Percentiles rank a stretch among this genome's conserved stretches.
Evolutionary conservation across 1,284 basidiomycete genomes (phyloP).

Genomic region (Phellinidium pouzarii): DNA sequence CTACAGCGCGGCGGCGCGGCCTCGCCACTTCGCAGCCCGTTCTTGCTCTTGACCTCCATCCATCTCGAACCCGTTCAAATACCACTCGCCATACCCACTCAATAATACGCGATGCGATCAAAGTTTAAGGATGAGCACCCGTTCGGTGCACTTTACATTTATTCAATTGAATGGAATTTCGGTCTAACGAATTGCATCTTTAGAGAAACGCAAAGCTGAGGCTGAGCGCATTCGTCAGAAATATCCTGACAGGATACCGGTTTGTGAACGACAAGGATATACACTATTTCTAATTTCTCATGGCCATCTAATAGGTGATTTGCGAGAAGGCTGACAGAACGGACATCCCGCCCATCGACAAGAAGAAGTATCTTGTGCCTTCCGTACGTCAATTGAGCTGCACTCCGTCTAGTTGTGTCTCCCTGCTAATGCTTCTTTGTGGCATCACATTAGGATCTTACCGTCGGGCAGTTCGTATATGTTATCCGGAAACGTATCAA

Average conservation of each 20-base stretch:
- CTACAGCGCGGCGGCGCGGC: background rate
- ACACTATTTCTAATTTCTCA: slow-evolving; percentile 20
- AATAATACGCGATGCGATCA: slow-evolving; percentile 67
- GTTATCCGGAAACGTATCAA: slow-evolving; percentile 99
- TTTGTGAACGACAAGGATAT: slow-evolving; percentile 37
- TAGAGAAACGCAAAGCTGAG: slow-evolving; percentile 98
- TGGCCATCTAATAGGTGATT: slow-evolving; percentile 67
- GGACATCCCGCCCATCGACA: slow-evolving; percentile 99
- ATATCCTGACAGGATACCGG: slow-evolving; percentile 97
- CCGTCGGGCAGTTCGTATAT: slow-evolving; percentile 98
- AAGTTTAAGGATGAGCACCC: slow-evolving; percentile 99
- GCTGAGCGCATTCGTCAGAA: slow-evolving; percentile 97
- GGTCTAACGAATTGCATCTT: slow-evolving; percentile 21
- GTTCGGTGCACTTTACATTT: slow-evolving; percentile 60
- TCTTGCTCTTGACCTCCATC: slow-evolving; percentile 17
- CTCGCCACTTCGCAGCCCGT: slow-evolving; percentile 11
- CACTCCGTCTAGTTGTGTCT: slow-evolving; percentile 15
- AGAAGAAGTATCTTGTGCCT: slow-evolving; percentile 99
- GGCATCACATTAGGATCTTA: slow-evolving; percentile 68
- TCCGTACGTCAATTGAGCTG: slow-evolving; percentile 62
- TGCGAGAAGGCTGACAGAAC: slow-evolving; percentile 99
- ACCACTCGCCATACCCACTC: background rate
- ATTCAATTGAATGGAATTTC: too few species aligned
- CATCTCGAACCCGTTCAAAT: slow-evolving; percentile 9
- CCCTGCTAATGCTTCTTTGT: slow-evolving; percentile 19